Evolutionary conservation across 371 early-diverging fungal species (phyloP).

Genomic region (Gilbertella persicaria): DNA sequence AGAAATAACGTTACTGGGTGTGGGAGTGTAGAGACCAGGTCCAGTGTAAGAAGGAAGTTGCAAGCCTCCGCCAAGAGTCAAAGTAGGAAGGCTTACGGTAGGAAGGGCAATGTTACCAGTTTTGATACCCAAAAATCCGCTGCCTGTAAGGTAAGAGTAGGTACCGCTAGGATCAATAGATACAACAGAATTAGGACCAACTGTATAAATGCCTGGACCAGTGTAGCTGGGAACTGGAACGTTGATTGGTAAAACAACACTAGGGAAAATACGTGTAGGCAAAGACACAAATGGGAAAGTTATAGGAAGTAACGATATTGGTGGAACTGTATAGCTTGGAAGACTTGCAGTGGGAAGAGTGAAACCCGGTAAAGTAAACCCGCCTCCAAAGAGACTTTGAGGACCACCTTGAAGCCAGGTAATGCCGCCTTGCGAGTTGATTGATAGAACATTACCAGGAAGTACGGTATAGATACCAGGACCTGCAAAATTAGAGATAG

Average conservation of each 20-base stretch:
- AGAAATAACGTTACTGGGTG: no score
- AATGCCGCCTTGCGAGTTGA: background rate
- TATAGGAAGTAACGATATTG: no score
- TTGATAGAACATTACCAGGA: slow-evolving; percentile 5
- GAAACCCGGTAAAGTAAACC: no score
- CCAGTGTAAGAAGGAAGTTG: no score
- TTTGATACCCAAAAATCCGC: background rate
- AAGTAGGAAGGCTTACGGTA: no score
- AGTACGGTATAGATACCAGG: no score
- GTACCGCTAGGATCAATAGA: background rate
- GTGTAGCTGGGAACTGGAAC: background rate
- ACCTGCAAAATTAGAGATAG: no score
- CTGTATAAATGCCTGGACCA: slow-evolving; percentile 11
- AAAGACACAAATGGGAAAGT: background rate
- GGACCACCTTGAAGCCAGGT: background rate
- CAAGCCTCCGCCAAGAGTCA: no score
- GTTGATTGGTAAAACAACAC: background rate
- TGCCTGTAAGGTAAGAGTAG: background rate
- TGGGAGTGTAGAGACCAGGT: no score
- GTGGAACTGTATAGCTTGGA: no score
- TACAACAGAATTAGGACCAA: background rate
- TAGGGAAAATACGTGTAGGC: slow-evolving; percentile 3
- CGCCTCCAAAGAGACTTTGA: background rate
- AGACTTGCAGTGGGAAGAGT: no score
- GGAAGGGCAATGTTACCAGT: background rate